phyloP scores from a whole-genome alignment of 352 stramenopile species.

The Globisporangium middletonii region DNA sequence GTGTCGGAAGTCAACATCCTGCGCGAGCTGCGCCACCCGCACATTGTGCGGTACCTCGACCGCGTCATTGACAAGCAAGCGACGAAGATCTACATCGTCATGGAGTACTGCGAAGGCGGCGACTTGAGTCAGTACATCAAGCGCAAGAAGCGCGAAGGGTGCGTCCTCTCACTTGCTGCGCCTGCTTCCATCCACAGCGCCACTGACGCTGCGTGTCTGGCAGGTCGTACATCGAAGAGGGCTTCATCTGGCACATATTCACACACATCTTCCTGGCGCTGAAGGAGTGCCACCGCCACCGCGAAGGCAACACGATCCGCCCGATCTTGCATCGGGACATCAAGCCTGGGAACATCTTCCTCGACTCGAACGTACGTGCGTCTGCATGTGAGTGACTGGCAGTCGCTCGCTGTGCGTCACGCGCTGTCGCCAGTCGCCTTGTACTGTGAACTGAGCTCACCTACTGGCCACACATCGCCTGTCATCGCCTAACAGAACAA shows the following conservation, averaged over 20 bases:
- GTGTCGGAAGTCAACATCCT: constrained; percentile 94
- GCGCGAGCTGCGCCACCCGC: constrained; percentile 88
- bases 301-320: constrained; percentile 68
- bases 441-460: neutral
- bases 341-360: constrained; percentile 91
- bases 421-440: neutral
- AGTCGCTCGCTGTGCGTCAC: constrained; percentile 6
- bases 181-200: neutral
- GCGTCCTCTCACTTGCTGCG: constrained; percentile 6
- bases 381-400: constrained; percentile 1
- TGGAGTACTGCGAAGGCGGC: constrained; percentile 92
- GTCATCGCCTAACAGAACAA: constrained; percentile 53
- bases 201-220: neutral
- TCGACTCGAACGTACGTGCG: constrained; percentile 78
- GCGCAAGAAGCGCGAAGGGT: constrained; percentile 86
- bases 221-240: constrained; percentile 89
- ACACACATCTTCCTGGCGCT: constrained; percentile 90
- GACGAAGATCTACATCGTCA: constrained; percentile 93
- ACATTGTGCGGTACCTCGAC: constrained; percentile 93
- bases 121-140: constrained; percentile 90
- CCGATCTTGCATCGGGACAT: constrained; percentile 90
- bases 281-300: constrained; percentile 87
- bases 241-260: constrained; percentile 92
- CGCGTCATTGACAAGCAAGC: constrained; percentile 90
- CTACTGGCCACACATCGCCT: neutral